Percentiles rank a stretch among this genome's conserved stretches.
Evolutionary conservation across 2,329 filamentous ascomycete genomes (phyloP).

Genomic region (Canariomyces notabilis): DNA sequence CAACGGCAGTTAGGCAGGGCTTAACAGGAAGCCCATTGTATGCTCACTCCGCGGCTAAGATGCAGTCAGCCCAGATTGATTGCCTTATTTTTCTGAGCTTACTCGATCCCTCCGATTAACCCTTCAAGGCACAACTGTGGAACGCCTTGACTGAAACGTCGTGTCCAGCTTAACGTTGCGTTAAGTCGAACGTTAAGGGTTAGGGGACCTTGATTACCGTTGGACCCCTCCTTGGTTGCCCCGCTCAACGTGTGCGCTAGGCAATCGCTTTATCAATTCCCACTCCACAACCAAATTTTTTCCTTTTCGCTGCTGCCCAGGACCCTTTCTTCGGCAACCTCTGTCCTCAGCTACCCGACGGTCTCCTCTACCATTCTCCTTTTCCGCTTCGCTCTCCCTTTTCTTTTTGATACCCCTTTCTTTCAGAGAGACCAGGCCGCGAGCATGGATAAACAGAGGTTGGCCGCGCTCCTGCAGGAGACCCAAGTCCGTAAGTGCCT

Average conservation of each 20-base stretch:
- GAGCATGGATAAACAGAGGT: slow-evolving; percentile 24
- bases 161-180: too few relatives aligned
- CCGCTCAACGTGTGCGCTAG: slow-evolving; percentile 7
- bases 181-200: too few relatives aligned
- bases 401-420: slow-evolving; percentile 19
- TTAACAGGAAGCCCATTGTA: too few relatives aligned
- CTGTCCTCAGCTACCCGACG: slow-evolving; percentile 5
- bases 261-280: slow-evolving; percentile 19
- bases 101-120: too few relatives aligned
- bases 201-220: too few relatives aligned
- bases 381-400: slow-evolving; percentile 9
- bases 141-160: too few relatives aligned
- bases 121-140: too few relatives aligned
- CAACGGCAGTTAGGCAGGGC: too few relatives aligned
- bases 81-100: too few relatives aligned
- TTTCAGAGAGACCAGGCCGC: slow-evolving; percentile 12
- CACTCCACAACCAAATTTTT: slow-evolving; percentile 18
- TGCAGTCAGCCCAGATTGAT: too few relatives aligned
- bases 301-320: slow-evolving; percentile 11
- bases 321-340: slow-evolving; percentile 8
- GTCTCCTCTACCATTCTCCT: slow-evolving; percentile 11
- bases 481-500: slow-evolving; percentile 24
- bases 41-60: too few relatives aligned
- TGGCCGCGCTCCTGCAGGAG: slow-evolving; percentile 27
- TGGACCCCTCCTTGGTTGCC: slow-evolving; percentile 8